Conservation (phyloP, 2,329 filamentous ascomycete genomes). For the Pseudocercospora vitis region DNA sequence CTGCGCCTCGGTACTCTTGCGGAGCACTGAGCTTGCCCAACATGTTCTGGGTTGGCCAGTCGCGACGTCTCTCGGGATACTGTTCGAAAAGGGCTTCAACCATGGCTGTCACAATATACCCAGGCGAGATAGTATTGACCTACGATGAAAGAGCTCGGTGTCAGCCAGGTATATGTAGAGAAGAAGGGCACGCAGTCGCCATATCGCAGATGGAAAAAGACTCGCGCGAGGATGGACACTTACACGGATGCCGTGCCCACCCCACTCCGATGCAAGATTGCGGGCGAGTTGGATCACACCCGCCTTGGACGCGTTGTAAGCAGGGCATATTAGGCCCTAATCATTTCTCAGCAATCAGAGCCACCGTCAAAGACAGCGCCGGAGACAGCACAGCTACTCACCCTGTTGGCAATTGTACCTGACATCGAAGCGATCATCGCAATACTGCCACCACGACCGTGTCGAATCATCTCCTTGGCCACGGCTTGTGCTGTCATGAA, state of each 20-base stretch:
- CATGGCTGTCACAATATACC: constrained; percentile 82
- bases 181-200: no score
- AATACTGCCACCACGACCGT: constrained; percentile 61
- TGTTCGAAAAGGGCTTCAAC: constrained; percentile 75
- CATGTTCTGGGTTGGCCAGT: constrained; percentile 87
- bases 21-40: constrained; percentile 51
- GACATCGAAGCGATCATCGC: constrained; percentile 65
- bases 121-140: constrained; percentile 75
- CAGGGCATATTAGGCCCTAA: constrained; percentile 64
- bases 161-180: background rate
- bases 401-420: constrained; percentile 61
- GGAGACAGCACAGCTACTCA: constrained; percentile 36
- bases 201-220: background rate
- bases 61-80: constrained; percentile 63
- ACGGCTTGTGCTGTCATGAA: constrained; percentile 65
- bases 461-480: constrained; percentile 63
- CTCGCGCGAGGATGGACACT: background rate
- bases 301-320: constrained; percentile 76
- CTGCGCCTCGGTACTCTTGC: constrained; percentile 42
- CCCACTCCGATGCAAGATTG: constrained; percentile 73
- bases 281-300: constrained; percentile 70
- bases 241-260: constrained; percentile 64
- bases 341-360: constrained; percentile 25
- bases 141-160: constrained; percentile 33
- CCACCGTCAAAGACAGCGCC: background rate